Percentiles rank a stretch among this genome's conserved stretches.
These are phyloP conservation scores for Lathyrus sativus DNA, from an alignment of 306 rosid species.

Conservation along the genomic window DNA sequence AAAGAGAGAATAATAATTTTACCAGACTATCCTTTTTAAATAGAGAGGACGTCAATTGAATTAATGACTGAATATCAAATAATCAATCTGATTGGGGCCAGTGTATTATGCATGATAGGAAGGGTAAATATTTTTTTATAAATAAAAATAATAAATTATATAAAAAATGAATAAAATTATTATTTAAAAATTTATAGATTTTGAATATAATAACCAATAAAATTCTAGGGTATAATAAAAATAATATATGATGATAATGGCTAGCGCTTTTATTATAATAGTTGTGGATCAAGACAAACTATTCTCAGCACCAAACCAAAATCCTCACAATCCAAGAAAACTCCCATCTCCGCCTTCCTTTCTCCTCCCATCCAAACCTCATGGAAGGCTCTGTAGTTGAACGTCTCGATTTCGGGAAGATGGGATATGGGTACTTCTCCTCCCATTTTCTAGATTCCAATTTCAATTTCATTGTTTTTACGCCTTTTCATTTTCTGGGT, in stretches of 20 bases:
- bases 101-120: too few species aligned
- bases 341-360: conserved; percentile 17
- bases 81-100: too few species aligned
- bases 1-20: too few species aligned
- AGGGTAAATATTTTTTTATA: too few species aligned
- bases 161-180: too few species aligned
- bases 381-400: conserved; percentile 76
- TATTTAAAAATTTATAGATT: too few species aligned
- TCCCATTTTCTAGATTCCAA: too few species aligned
- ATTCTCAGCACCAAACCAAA: conserved; percentile 16
- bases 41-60: too few species aligned
- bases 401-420: conserved; percentile 91
- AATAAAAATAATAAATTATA: too few species aligned
- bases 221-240: background rate
- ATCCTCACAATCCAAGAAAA: conserved; percentile 62
- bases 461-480: conserved; percentile 10
- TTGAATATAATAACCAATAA: background rate
- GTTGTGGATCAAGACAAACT: conserved; percentile 42
- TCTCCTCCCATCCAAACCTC: conserved; percentile 40
- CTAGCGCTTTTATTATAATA: background rate
- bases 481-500: background rate
- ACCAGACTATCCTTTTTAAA: too few species aligned
- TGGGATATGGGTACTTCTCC: conserved; percentile 85
- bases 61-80: too few species aligned
- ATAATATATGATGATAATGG: conserved; percentile 17